These are phyloP conservation scores for Cryptococcus sp. DNA, from an alignment of 1,284 basidiomycete species.

Conservation along the genomic window DNA sequence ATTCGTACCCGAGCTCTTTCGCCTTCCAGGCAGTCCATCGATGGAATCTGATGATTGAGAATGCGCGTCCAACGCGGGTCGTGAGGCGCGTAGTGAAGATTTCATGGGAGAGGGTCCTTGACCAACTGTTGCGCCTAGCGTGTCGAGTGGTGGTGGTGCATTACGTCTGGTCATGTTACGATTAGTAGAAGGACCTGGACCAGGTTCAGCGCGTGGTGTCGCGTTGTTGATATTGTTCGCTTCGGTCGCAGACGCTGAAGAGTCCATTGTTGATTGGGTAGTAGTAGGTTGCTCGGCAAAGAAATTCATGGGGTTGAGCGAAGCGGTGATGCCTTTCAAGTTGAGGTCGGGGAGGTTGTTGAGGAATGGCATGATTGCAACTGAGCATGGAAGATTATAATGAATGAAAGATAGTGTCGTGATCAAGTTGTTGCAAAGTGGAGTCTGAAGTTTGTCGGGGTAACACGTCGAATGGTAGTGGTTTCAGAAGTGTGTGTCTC, in stretches of 20 bases:
- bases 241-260: not conserved
- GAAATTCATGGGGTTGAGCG: slow-evolving; percentile 30
- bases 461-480: too few species aligned
- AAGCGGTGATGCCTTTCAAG: slow-evolving; percentile 22
- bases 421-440: too few species aligned
- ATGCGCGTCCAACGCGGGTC: not conserved
- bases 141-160: not conserved
- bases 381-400: not conserved
- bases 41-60: slow-evolving; percentile 7
- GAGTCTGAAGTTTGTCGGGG: too few species aligned
- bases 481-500: too few species aligned
- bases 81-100: not conserved
- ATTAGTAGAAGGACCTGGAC: slow-evolving; percentile 24
- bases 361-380: slow-evolving; percentile 28
- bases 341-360: slow-evolving; percentile 19
- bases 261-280: slow-evolving; percentile 2
- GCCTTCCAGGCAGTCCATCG: not conserved
- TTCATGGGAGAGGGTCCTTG: not conserved
- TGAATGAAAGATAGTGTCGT: too few species aligned
- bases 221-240: slow-evolving; percentile 3
- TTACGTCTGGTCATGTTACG: slow-evolving; percentile 9
- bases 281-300: slow-evolving; percentile 14
- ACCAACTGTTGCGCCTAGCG: not conserved
- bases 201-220: slow-evolving; percentile 12
- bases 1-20: slow-evolving; percentile 15